Evolutionary conservation across 768 basidiomycete species (phyloP).

Genomic region (Lactifluus piperatus): DNA sequence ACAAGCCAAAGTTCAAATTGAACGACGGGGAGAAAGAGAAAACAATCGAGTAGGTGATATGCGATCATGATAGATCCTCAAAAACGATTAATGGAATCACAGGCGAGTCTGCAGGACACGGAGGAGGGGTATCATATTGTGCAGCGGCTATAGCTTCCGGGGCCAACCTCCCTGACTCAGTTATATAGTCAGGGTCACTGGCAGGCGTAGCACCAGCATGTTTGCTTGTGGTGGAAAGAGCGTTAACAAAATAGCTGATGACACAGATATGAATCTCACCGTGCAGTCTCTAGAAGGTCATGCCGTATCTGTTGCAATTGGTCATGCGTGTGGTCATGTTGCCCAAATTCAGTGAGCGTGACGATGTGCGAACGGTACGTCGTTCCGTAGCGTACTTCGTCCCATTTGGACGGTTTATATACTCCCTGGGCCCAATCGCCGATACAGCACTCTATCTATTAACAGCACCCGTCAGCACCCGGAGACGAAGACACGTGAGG

Average conservation of each 20-base stretch:
- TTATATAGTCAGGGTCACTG: background rate
- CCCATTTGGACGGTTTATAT: background rate
- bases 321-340: background rate
- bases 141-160: background rate
- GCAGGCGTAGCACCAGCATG: conserved; percentile 1
- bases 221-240: background rate
- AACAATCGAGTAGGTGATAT: background rate
- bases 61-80: background rate
- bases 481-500: background rate
- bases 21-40: background rate
- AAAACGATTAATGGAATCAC: background rate
- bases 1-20: background rate
- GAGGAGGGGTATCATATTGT: background rate
- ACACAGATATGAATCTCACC: background rate
- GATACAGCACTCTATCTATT: conserved; percentile 9
- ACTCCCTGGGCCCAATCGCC: conserved; percentile 3
- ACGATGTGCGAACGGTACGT: background rate
- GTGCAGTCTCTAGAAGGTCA: background rate
- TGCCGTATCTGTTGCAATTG: background rate
- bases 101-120: background rate
- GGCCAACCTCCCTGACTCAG: background rate
- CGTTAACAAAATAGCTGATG: background rate
- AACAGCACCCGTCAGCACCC: background rate
- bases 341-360: background rate
- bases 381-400: background rate